Conservation (phyloP, 2,329 filamentous ascomycete genomes). For the Aspergillus ustus region DNA sequence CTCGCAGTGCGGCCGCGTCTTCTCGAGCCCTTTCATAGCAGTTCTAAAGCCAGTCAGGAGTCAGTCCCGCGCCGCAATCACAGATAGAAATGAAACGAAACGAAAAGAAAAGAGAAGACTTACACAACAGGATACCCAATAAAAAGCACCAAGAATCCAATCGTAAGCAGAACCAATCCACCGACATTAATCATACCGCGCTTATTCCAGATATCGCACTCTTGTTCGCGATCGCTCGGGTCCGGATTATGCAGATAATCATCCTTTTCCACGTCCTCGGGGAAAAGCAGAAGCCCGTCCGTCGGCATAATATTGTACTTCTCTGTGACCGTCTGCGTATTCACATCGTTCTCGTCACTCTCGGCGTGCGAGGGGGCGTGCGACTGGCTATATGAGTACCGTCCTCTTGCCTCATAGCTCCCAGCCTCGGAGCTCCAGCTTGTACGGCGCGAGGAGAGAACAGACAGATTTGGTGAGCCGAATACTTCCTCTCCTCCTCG, state of each 20-base stretch:
- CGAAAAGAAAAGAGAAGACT: constrained; percentile 39
- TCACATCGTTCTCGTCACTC: constrained; percentile 69
- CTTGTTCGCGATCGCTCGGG: constrained; percentile 63
- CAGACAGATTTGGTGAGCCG: constrained; percentile 55
- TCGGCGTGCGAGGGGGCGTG: constrained; percentile 62
- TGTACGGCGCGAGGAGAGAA: constrained; percentile 63
- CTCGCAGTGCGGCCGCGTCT: constrained; percentile 38
- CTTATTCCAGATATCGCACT: constrained; percentile 68
- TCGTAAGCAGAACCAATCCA: constrained; percentile 61
- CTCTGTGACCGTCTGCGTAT: constrained; percentile 73
- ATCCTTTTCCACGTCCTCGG: constrained; percentile 74
- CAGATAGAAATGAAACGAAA: not conserved
- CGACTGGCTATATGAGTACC: constrained; percentile 59
- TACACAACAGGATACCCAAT: constrained; percentile 73
- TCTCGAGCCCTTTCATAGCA: constrained; percentile 56
- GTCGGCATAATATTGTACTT: constrained; percentile 75
- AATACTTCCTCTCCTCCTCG: constrained; percentile 55
- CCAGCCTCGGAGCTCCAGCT: constrained; percentile 67
- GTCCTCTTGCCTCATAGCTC: constrained; percentile 58
- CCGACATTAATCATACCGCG: constrained; percentile 69
- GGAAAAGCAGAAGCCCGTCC: constrained; percentile 68
- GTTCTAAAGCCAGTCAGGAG: constrained; percentile 50
- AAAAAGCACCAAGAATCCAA: constrained; percentile 68
- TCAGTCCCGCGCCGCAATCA: constrained; percentile 19
- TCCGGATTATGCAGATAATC: constrained; percentile 74